Conservation (phyloP, 177 flowering plant species). For the Vitis hybrid region DNA sequence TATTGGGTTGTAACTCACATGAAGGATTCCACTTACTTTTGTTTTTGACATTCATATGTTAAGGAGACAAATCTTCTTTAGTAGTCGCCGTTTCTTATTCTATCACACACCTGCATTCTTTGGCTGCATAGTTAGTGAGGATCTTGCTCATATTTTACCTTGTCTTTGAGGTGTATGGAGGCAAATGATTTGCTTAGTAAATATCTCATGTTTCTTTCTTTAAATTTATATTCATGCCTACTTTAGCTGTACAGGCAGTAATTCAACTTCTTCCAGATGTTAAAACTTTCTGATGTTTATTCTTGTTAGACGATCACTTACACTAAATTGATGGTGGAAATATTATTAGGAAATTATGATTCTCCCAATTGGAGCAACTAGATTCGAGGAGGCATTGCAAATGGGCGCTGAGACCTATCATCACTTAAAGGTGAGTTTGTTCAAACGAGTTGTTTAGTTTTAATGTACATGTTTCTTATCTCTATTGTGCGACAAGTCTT, state of each 20-base stretch:
- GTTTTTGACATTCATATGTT: neutral
- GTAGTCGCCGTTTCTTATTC: no score
- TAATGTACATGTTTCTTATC: no score
- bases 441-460: conserved; percentile 1
- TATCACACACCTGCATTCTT: no score
- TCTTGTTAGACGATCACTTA: neutral
- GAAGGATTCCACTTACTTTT: neutral
- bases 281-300: neutral
- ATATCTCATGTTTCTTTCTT: neutral
- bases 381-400: conserved; percentile 88
- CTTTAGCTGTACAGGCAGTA: neutral
- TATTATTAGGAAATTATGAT: conserved; percentile 81
- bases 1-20: neutral
- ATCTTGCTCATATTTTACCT: no score
- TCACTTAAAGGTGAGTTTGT: conserved; percentile 70
- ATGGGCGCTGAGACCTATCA: conserved; percentile 96
- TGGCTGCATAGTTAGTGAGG: no score
- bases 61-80: neutral
- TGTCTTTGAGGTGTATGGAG: neutral
- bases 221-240: neutral
- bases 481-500: no score
- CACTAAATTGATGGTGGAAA: conserved; percentile 9
- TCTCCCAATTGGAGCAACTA: conserved; percentile 79
- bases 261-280: neutral
- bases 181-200: neutral